phyloP scores from a whole-genome alignment of 306 rosid genomes.

The Lathyrus tuberosus region DNA sequence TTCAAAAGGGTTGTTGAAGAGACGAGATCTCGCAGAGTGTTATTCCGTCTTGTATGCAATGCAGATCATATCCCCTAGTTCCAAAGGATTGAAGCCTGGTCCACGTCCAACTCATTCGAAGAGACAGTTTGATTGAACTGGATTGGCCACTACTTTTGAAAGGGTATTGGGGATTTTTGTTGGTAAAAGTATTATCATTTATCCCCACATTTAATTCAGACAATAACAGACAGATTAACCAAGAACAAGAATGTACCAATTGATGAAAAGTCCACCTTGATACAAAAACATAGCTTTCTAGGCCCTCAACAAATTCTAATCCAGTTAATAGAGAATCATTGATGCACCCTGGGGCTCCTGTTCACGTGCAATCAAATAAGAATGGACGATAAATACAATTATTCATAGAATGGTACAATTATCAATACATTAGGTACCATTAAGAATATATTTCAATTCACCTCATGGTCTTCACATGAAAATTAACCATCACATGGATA shows the following conservation, averaged over 20 bases:
- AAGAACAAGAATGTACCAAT: constrained; percentile 65
- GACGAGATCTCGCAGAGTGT: constrained; percentile 14
- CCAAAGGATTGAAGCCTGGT: constrained; percentile 34
- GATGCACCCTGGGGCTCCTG: constrained; percentile 98
- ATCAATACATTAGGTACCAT: neutral
- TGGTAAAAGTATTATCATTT: constrained; percentile 12
- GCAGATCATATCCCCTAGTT: constrained; percentile 24
- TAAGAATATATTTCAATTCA: constrained; percentile 30
- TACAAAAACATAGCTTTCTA: constrained; percentile 76
- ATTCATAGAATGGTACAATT: constrained; percentile 14
- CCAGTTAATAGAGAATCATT: constrained; percentile 91
- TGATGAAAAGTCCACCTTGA: constrained; percentile 97
- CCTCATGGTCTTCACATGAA: constrained; percentile 15
- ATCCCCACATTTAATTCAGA: constrained; percentile 24
- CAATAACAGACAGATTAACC: constrained; percentile 34
- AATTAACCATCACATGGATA: constrained; percentile 22
- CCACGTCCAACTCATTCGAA: constrained; percentile 31
- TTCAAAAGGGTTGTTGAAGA: constrained; percentile 7
- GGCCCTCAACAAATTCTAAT: constrained; percentile 85
- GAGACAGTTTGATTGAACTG: constrained; percentile 32
- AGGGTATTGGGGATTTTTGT: constrained; percentile 30
- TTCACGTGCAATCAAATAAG: constrained; percentile 32
- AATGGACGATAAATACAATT: neutral
- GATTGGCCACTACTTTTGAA: constrained; percentile 27
- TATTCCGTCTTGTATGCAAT: constrained; percentile 18